Evolutionary conservation across 2,329 filamentous ascomycete genomes (phyloP), one percentile per base, ranked within the genome.

Genomic region (Mycosphaerelloides madeirae): DNA sequence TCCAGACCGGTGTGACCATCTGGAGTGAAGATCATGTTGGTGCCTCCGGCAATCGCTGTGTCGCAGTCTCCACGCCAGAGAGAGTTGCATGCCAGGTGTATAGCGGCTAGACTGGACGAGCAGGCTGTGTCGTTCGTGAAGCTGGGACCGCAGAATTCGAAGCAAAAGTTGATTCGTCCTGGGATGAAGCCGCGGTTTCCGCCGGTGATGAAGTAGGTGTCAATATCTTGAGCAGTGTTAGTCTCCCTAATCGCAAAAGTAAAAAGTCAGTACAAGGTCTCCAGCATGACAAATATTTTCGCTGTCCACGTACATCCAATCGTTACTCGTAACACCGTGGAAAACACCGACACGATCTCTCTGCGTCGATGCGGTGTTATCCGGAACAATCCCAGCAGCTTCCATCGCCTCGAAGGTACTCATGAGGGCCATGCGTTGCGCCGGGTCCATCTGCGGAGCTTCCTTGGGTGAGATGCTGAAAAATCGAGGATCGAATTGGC

Each of bases 401-500:
- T 58, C 59, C 6, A 62, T 42, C 1, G 58, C 59, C 33, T 60
- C 57, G 14, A 52, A 54, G 15, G 58, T 56, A n/a, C 57, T 58
- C 14, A 57, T 33, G 3, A 62, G 44, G 5, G 55, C 53, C 8
- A 62, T 35, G 7, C 59, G 51, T 37, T 51, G 46, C 9, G 43
- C 39, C 6, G 57, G 57, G 43, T 59, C 57, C 6, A 51, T 43
- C 25, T 52, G 44, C 14, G 49, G 41, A 25, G 57, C 56, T 41
- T 62, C 58, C 11, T 53, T 43, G 2, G 60, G 63, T 6, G 59
- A 61, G 55, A 70, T 69, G 38, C 66, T 64, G 53, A 71, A 71
- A 43, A 70, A 67, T 1, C 51, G 51, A 3, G 61, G 46, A 48
- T 72, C 68, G 45, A 72, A 72, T 1, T 58, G 31, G 0, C 61